These are phyloP conservation scores for Blastocystis sp. DNA, from an alignment of 352 stramenopile genomes.

Conservation along the genomic window DNA sequence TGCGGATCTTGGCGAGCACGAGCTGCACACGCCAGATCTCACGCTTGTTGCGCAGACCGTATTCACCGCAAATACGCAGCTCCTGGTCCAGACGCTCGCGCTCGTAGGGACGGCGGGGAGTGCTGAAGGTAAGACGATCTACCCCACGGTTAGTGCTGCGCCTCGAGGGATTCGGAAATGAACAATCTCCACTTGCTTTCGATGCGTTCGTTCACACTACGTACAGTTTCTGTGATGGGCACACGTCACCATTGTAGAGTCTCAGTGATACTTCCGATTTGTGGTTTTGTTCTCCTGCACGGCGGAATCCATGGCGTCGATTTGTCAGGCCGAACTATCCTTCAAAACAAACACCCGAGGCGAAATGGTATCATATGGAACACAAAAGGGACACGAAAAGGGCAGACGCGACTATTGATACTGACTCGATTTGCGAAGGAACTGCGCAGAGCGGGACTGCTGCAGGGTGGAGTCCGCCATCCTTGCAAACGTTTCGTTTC, in stretches of 20 bases:
- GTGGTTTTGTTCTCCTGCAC: slow-evolving; percentile 2
- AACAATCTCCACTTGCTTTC: too few relatives aligned
- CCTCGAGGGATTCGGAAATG: not conserved
- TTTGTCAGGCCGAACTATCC: not conserved
- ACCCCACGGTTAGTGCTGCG: not conserved
- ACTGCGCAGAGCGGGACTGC: slow-evolving; percentile 23
- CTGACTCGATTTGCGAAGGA: slow-evolving; percentile 5
- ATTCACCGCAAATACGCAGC: too few relatives aligned
- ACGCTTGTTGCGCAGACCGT: too few relatives aligned
- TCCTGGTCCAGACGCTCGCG: not conserved
- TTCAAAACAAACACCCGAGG: not conserved
- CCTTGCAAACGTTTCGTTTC: slow-evolving; percentile 34
- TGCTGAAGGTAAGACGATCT: slow-evolving; percentile 17
- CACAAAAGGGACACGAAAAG: slow-evolving; percentile 9
- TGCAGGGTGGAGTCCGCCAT: not conserved
- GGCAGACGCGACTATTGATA: not conserved
- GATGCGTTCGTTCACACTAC: not conserved
- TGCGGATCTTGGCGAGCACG: too few relatives aligned
- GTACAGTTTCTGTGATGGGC: slow-evolving; percentile 60
- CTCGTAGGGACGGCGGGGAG: not conserved
- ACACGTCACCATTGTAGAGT: slow-evolving; percentile 67
- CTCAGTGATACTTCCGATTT: slow-evolving; percentile 10
- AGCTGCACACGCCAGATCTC: too few relatives aligned
- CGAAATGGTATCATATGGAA: not conserved
- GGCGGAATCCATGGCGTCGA: slow-evolving; percentile 14